phyloP scores from a whole-genome alignment of 768 basidiomycete species.

The Strobilomyces dryophilus region DNA sequence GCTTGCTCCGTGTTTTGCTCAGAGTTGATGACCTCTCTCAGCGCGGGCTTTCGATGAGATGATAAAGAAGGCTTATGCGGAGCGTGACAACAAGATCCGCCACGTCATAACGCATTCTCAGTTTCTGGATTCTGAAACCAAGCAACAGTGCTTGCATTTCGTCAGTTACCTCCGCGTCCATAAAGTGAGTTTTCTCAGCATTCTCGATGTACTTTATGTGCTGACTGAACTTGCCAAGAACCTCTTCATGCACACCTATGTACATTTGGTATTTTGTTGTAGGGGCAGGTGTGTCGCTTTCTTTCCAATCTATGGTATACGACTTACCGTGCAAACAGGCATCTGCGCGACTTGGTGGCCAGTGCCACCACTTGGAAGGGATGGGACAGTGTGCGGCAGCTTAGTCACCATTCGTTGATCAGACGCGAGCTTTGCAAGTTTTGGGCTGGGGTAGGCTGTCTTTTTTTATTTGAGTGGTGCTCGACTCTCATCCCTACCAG shows the following conservation, averaged over 20 bases:
- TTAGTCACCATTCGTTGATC: constrained; percentile 14
- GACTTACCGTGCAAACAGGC: constrained; percentile 1
- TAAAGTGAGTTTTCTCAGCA: constrained; percentile 10
- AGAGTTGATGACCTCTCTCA: constrained; percentile 4
- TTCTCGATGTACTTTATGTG: background rate
- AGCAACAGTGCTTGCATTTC: constrained; percentile 4
- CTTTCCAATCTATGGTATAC: background rate
- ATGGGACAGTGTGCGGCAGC: constrained; percentile 18
- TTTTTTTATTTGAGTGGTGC: background rate
- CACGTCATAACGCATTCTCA: constrained; percentile 1
- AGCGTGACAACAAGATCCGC: background rate
- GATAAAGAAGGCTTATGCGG: background rate
- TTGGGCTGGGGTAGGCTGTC: constrained; percentile 7
- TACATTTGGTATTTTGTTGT: constrained; percentile 21
- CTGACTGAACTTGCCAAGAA: constrained; percentile 16
- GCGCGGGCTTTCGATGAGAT: constrained; percentile 3
- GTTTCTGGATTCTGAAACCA: background rate
- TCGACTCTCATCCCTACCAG: constrained; percentile 7
- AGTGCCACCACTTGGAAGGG: constrained; percentile 7
- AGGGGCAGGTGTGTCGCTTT: constrained; percentile 1
- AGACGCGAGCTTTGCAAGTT: constrained; percentile 9
- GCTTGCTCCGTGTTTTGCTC: background rate
- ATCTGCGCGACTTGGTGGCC: constrained; percentile 7
- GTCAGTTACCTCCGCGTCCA: constrained; percentile 15
- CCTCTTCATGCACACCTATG: constrained; percentile 23